Evolutionary conservation across 2,329 filamentous ascomycete genomes (phyloP).

Genomic region (Lasiodiplodia citricola): DNA sequence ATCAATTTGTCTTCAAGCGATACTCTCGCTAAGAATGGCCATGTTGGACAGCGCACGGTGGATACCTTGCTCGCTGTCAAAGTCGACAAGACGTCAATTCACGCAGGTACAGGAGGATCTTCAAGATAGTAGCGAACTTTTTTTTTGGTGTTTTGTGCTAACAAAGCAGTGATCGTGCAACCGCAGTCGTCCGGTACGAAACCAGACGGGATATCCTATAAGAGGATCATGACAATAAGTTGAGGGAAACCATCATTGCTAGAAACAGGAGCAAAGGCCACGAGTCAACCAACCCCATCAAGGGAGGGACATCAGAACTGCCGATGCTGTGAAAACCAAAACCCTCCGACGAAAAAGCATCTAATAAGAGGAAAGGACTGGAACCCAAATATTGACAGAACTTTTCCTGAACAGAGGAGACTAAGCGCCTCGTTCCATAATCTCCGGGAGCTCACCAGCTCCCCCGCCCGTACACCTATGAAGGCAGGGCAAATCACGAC

Average conservation of each 20-base stretch:
- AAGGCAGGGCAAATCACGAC: constrained; percentile 37
- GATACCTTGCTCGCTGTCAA: neutral
- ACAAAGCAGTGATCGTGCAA: neutral
- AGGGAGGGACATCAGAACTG: constrained; percentile 58
- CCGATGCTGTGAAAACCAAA: constrained; percentile 33
- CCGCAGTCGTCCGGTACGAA: neutral
- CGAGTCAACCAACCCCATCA: constrained; percentile 54
- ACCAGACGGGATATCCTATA: neutral
- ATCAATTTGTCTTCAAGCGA: neutral
- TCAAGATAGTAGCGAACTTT: neutral
- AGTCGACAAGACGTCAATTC: neutral
- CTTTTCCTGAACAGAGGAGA: constrained; percentile 24
- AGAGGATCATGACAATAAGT: neutral
- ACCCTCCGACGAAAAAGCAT: constrained; percentile 28
- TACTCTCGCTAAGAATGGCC: neutral
- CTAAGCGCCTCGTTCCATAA: constrained; percentile 27
- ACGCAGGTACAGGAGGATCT: neutral
- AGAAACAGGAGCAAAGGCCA: constrained; percentile 39
- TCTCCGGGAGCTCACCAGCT: constrained; percentile 41
- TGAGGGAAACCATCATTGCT: neutral
- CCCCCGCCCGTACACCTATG: constrained; percentile 35
- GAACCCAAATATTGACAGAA: neutral
- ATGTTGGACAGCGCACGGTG: neutral
- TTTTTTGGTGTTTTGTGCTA: constrained; percentile 13
- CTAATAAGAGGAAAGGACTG: constrained; percentile 22